phyloP scores from a whole-genome alignment of 1,284 basidiomycete genomes.

The Cystobasidium slooffiae region DNA sequence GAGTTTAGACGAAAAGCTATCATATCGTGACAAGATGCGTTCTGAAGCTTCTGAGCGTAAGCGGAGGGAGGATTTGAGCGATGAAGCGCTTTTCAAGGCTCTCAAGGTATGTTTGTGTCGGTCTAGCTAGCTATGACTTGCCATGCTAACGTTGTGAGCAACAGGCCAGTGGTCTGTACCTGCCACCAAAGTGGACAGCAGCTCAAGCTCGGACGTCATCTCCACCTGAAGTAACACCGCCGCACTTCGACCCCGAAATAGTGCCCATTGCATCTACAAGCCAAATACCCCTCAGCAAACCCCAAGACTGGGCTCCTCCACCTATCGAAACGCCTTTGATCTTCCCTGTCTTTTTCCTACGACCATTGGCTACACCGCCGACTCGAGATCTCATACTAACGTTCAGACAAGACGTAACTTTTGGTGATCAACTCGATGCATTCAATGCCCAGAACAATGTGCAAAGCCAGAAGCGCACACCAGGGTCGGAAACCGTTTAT shows the following conservation, averaged over 20 bases:
- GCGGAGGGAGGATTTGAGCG: slow-evolving; percentile 62
- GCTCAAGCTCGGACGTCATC: slow-evolving; percentile 35
- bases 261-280: slow-evolving; percentile 53
- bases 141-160: background rate
- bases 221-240: slow-evolving; percentile 59
- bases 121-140: background rate
- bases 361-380: slow-evolving; percentile 74
- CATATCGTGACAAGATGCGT: slow-evolving; percentile 57
- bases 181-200: slow-evolving; percentile 54
- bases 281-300: slow-evolving; percentile 61
- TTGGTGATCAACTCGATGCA: slow-evolving; percentile 73
- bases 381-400: slow-evolving; percentile 85
- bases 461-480: slow-evolving; percentile 51
- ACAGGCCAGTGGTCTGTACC: slow-evolving; percentile 70
- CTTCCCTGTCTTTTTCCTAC: slow-evolving; percentile 87
- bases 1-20: slow-evolving; percentile 48
- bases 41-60: slow-evolving; percentile 62
- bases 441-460: slow-evolving; percentile 72
- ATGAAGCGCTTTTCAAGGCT: slow-evolving; percentile 58
- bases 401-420: slow-evolving; percentile 83
- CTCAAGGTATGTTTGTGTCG: slow-evolving; percentile 4
- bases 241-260: slow-evolving; percentile 60
- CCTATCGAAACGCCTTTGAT: slow-evolving; percentile 69
- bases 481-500: slow-evolving; percentile 71
- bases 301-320: slow-evolving; percentile 63